Evolutionary conservation across 2,329 filamentous ascomycete species (phyloP), one percentile per base, ranked within the genome.

Genomic region (Penicillium crustosum): DNA sequence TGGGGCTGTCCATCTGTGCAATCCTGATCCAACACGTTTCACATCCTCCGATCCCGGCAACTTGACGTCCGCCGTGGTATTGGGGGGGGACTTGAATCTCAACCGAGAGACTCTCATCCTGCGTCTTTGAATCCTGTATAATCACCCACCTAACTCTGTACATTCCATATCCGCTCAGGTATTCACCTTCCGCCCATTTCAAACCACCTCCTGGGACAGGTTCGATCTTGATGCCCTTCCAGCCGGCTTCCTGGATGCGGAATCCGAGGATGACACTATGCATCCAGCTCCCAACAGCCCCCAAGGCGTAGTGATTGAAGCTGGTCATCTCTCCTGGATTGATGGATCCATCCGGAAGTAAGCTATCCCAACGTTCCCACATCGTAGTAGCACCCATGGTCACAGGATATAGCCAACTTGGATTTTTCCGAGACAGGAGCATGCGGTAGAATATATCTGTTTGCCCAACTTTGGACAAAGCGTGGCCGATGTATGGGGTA

Each of bases 341-440:
- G 47, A 78, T 67, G 1, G 57, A 64, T 2, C 73, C 75, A 49
- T 78, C 67, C 0, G 75, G 69, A 6, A 73, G 58, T 66, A 79
- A 70, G 45, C 68, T 72, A 58, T 79, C 73, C 77, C 77, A 79
- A 9, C 77, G 68, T 57, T 80, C 77, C 77, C 77, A 80, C 9
- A 73, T 71, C 0, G 76, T 79, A 0, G 78, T 79, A 0, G 71
- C 75, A 2, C 72, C 72, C 75, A 77, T 77, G 8, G 63, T 69
- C 13, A 78, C 69, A 5, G 70, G 73, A 51, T 77, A 78, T 12
- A 79, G 66, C 75, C 75, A 77, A 0, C 70, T 74, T 0, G 76
- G 75, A 25, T 66, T 68, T 10, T 63, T 61, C 4, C 68, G 70
- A 53, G 76, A 68, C 6, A 74, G 67, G 0, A 79, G 60, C 77